Conservation (phyloP, 2,329 filamentous ascomycete genomes). For the Sporothrix euskadiensis region DNA sequence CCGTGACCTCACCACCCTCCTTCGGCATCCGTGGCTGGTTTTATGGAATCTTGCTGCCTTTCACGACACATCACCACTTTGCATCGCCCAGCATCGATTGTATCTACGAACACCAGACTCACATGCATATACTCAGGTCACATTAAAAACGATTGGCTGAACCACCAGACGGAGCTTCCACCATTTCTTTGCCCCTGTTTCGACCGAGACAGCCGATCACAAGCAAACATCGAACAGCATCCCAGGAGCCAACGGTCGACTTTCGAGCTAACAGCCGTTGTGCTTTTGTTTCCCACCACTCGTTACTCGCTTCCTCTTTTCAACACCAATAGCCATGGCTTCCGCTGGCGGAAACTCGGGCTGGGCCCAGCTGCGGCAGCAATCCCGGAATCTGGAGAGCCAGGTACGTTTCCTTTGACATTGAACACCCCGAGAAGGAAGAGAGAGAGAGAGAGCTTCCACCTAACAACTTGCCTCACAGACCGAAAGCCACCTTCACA, state of each 20-base stretch:
- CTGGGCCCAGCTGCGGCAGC: slow-evolving; percentile 93
- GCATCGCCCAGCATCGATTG: neutral
- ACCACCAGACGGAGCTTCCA: neutral
- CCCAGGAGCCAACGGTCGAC: neutral
- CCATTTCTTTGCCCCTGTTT: neutral
- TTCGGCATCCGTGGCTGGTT: neutral
- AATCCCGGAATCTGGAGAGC: slow-evolving; percentile 82
- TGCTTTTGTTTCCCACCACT: neutral
- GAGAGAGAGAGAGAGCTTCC: neutral
- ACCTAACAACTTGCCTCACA: slow-evolving; percentile 41
- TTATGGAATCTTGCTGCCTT: neutral
- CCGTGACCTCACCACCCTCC: slow-evolving; percentile 20
- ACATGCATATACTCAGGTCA: neutral
- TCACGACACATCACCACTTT: neutral
- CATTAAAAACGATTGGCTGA: neutral
- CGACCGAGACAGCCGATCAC: slow-evolving; percentile 9
- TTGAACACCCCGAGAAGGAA: neutral
- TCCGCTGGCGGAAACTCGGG: slow-evolving; percentile 49
- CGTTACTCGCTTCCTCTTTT: no score
- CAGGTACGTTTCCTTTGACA: slow-evolving; percentile 61
- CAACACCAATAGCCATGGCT: slow-evolving; percentile 28
- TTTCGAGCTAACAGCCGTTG: neutral
- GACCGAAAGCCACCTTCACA: slow-evolving; percentile 82
- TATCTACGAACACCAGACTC: neutral
- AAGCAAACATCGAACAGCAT: neutral